Conservation (phyloP, 495 filamentous ascomycete genomes). For the Daldinia caldariorum region DNA sequence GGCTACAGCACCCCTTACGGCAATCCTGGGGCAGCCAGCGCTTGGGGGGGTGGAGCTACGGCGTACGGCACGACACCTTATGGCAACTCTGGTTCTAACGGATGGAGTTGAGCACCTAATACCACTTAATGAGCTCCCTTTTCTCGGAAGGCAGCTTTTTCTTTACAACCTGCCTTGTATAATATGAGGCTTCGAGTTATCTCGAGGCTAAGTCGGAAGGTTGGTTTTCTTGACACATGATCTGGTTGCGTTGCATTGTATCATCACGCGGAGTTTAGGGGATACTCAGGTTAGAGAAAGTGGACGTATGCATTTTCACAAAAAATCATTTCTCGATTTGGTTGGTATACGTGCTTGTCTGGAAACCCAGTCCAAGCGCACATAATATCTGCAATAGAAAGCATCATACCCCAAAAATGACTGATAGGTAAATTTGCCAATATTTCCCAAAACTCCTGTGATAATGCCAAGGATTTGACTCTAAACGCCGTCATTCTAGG, state of each 20-base stretch:
- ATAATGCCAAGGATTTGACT: conserved; percentile 25
- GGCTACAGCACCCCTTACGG: conserved; percentile 83
- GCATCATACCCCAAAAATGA: conserved; percentile 4
- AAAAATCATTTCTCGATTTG: not conserved
- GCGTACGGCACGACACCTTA: conserved; percentile 76
- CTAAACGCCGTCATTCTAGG: conserved; percentile 34
- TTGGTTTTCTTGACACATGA: conserved; percentile 9
- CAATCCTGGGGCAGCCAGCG: conserved; percentile 66
- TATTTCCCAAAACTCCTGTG: conserved; percentile 28
- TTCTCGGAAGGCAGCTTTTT: conserved; percentile 2
- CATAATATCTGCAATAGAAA: conserved; percentile 11
- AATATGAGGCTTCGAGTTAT: conserved; percentile 15
- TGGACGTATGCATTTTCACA: conserved; percentile 8
- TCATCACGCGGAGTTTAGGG: conserved; percentile 40
- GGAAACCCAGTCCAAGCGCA: not conserved
- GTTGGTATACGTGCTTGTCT: conserved; percentile 1
- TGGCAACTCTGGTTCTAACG: conserved; percentile 47
- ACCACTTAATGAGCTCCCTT: not conserved
- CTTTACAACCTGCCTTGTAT: conserved; percentile 22
- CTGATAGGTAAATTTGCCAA: conserved; percentile 9
- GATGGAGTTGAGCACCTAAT: conserved; percentile 30
- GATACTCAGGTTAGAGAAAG: conserved; percentile 15
- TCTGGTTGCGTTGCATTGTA: conserved; percentile 21
- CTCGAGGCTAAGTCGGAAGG: conserved; percentile 8
- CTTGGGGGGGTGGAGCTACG: conserved; percentile 72